Evolutionary conservation across 306 rosid genomes (phyloP), one percentile per base, ranked within the genome.

Genomic region (Castanea sativa): DNA sequence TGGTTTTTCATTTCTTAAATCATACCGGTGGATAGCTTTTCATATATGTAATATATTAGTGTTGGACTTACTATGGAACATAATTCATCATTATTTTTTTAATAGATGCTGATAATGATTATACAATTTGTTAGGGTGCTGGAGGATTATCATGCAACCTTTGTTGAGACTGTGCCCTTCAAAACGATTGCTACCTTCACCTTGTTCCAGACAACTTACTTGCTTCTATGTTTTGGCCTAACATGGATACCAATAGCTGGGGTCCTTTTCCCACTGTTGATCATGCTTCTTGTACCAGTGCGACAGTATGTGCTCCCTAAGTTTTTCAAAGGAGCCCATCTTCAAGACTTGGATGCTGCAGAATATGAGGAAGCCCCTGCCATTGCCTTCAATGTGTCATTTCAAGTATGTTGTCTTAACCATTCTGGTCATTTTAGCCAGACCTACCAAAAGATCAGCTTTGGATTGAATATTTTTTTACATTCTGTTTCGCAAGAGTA

Each of bases 211-310:
- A 88, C 94, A 68, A 80, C 75, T n/a, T 94, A 94, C 89, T 85
- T 94, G 91, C 92, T 94, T 74, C 65, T 92, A 18, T 94, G 98
- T 84, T 94, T 94, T 43, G 97, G 98, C 80, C 4, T 94, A 85
- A 94, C 98, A 32, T 94, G 97, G 98, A 92, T 94, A 80, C 98
- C 98, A 53, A 82, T 94, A 64, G 98, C 98, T 2, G 98, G 98
- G 71, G 94, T 92, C 80, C 97, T 92, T 68, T 94, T 94, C 87
- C 98, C 98, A 0, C 75, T 91, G 90, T 81, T 94, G 82, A 94
- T 94, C 91, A 94, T 94, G 98, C 97, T 94, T 82, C 97, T 94
- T n/a, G 97, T 94, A 76, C 98, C 98, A 1, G 96, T 91, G 32
- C 85, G 98, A 35, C 97, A 92, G 73, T 94, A 92, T 87, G 73